A percentile compares a stretch with the other conserved stretches of the same genome.
phyloP scores from a whole-genome alignment of 2,329 filamentous ascomycete species.

The Dactylonectria macrodidyma region DNA sequence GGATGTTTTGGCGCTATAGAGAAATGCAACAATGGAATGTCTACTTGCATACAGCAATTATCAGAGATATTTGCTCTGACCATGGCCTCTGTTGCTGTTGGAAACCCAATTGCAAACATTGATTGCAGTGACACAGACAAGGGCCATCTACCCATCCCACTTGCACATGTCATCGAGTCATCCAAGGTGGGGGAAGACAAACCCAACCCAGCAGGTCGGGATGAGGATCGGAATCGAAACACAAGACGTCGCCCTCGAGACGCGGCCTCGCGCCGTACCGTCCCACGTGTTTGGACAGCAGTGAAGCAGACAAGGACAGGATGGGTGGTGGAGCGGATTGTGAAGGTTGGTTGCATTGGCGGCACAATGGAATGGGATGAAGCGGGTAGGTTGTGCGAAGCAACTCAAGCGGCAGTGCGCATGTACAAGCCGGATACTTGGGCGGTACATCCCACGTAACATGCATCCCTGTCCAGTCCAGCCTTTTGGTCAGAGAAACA shows the following conservation, averaged over 20 bases:
- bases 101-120: neutral
- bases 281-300: slow-evolving; percentile 36
- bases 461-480: slow-evolving; percentile 15
- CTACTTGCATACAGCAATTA: neutral
- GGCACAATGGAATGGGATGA: neutral
- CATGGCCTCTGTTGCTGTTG: neutral
- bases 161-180: neutral
- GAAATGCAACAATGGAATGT: neutral
- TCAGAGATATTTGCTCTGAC: neutral
- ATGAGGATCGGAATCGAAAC: slow-evolving; percentile 15
- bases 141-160: slow-evolving; percentile 2
- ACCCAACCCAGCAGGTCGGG: slow-evolving; percentile 23
- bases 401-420: no score
- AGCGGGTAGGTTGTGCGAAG: no score
- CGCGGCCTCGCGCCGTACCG: slow-evolving; percentile 33
- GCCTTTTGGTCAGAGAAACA: slow-evolving; percentile 11
- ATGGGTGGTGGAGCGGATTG: neutral
- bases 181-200: neutral
- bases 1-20: no score
- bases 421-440: slow-evolving; percentile 11
- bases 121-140: slow-evolving; percentile 1
- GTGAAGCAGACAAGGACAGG: slow-evolving; percentile 1
- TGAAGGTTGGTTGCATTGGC: neutral
- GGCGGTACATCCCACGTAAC: slow-evolving; percentile 5
- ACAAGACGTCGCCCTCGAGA: slow-evolving; percentile 9